These are phyloP conservation scores for Planoprotostelium fungivorum DNA, from an alignment of 78 protist genomes.

Conservation along the genomic window DNA sequence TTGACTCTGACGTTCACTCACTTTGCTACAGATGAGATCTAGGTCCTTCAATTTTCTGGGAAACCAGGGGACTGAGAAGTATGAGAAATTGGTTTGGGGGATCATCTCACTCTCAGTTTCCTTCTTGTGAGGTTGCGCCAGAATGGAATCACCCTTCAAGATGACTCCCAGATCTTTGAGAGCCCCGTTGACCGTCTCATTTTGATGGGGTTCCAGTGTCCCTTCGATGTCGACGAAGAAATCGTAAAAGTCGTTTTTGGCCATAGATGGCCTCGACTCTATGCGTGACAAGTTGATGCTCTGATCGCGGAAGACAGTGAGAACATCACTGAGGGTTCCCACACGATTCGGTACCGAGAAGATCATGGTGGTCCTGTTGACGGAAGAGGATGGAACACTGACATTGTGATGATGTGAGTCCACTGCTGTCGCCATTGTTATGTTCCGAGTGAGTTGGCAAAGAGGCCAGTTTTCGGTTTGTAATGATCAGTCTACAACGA, in stretches of 20 bases:
- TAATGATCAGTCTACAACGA: no score
- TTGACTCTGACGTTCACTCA: not conserved
- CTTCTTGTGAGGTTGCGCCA: no score
- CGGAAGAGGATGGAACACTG: no score
- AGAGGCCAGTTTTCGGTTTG: no score
- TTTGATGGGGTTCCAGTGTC: not conserved
- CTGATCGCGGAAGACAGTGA: not conserved
- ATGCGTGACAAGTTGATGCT: slow-evolving; percentile 37
- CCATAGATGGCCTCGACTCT: slow-evolving; percentile 58
- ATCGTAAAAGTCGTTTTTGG: slow-evolving; percentile 37
- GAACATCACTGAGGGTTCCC: not conserved
- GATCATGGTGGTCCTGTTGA: not conserved
- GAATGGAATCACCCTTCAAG: not conserved
- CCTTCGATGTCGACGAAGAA: slow-evolving; percentile 53
- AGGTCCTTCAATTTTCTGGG: slow-evolving; percentile 50
- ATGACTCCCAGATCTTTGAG: not conserved
- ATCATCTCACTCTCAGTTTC: not conserved
- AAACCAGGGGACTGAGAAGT: slow-evolving; percentile 72
- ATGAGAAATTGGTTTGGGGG: not conserved
- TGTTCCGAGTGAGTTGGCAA: no score
- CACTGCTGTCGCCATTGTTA: no score
- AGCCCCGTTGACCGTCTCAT: not conserved
- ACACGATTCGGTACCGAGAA: not conserved
- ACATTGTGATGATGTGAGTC: no score
- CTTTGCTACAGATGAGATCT: slow-evolving; percentile 38